These are phyloP conservation scores for Citrus sinensis DNA, from an alignment of 345 rosid species.

Conservation along the genomic window DVS_A1.0 CM039164.1:2767001-2767500, in stretches of 20 bases:
- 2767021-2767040: neutral
- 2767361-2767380: slow-evolving; percentile 99
- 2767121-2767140: neutral
- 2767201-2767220: neutral
- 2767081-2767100: neutral
- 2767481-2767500: slow-evolving; percentile 26
- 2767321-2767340: slow-evolving; percentile 94
- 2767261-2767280: neutral
- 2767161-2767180: neutral
- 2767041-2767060: neutral
- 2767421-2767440: slow-evolving; percentile 21
- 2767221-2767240: neutral
- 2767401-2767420: slow-evolving; percentile 78
- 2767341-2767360: slow-evolving; percentile 95
- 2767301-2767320: slow-evolving; percentile 31
- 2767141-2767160: neutral
- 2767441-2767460: slow-evolving; percentile 27
- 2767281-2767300: neutral
- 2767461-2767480: slow-evolving; percentile 43
- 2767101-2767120: neutral
- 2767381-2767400: slow-evolving; percentile 99
- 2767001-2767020: slow-evolving; percentile 8
- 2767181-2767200: neutral
- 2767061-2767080: neutral
- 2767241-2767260: neutral